Base-by-base conservation (phyloP, 1,284 basidiomycete genomes). In the Puccinia coronata region DNA sequence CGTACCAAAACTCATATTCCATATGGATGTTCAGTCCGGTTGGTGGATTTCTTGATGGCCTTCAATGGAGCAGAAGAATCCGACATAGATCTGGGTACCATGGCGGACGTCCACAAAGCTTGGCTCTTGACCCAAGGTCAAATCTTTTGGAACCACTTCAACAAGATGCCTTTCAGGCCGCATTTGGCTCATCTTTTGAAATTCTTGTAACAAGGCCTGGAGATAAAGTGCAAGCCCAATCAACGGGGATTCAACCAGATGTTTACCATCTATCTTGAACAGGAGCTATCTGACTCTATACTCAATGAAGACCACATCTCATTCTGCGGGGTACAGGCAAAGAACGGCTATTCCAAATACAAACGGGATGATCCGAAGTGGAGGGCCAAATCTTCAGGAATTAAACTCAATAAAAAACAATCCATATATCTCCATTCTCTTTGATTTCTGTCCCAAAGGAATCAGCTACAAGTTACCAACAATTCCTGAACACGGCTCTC, bases 91-190 rank as follows among this genome's bases (percentile, higher is more conserved):
- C 31, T 39, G 2, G 18, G 31, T 1, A n/a, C 18, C 36, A 63
- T 63, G 18, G 20, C 23, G 3, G 1, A 1, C 18, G 2, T 39
- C 14, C 20, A 63, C 61, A 36, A 63, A 63, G 23, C n/a, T n/a
- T n/a, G n/a, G n/a, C n/a, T n/a, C n/a, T n/a, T n/a, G n/a, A n/a
- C n/a, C n/a, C n/a, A n/a, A 63, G 61, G 36, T 63, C 61, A 12
- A 41, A 1, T 63, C 61, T 63, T 63, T 12, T 39, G 61, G 61
- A 63, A 63, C 36, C 34, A 63, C 36, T 63, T 63, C 61, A 39
- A 8, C 3, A 34, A 63, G 36, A 63, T 63, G 1, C 20, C 61
- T 41, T 63, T 39, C 12, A 63, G 34, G 28, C 57, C 57, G 18
- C 31, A 59, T 1, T 2, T 1, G 28, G 28, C 9, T 4, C 28